phyloP scores from a whole-genome alignment of 352 stramenopile species.

The Phytophthora fragariae region DNA sequence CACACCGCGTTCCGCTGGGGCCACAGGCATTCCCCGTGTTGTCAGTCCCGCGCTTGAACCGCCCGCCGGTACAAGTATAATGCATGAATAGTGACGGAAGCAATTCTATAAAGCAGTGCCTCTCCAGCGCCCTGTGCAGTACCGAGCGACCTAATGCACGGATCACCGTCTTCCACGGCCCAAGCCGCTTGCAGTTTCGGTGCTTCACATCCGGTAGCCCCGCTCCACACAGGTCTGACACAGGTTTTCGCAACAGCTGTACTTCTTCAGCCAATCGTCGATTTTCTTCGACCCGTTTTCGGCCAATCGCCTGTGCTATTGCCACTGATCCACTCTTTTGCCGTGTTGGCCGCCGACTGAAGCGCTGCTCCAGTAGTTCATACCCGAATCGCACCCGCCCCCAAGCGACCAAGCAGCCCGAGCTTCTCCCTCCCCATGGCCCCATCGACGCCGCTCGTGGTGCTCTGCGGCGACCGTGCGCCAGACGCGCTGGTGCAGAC shows the following conservation, averaged over 20 bases:
- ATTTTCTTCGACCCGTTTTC: neutral
- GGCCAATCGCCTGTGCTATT: neutral
- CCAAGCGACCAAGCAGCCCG: conserved; percentile 11
- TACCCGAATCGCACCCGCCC: conserved; percentile 26
- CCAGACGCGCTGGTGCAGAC: conserved; percentile 55
- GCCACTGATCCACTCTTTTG: conserved; percentile 14
- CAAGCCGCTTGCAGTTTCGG: neutral
- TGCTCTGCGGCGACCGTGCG: conserved; percentile 72
- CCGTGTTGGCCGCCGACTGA: conserved; percentile 25
- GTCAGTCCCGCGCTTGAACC: conserved; percentile 4
- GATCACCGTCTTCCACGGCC: too few species aligned
- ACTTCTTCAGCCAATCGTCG: neutral
- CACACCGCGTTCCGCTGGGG: neutral
- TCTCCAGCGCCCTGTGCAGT: too few species aligned
- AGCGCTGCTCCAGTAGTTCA: conserved; percentile 18
- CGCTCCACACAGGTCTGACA: conserved; percentile 13
- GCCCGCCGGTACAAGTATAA: neutral
- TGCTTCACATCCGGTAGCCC: neutral
- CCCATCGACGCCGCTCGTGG: conserved; percentile 58
- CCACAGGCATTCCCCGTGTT: neutral
- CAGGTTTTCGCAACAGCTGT: conserved; percentile 1
- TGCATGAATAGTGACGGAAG: too few species aligned
- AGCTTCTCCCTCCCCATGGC: conserved; percentile 30
- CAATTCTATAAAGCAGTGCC: too few species aligned
- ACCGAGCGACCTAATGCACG: too few species aligned